A percentile compares a stretch with the other conserved stretches of the same genome.
Conservation (phyloP, 345 rosid species). For the Sisymbrium irio region DNA sequence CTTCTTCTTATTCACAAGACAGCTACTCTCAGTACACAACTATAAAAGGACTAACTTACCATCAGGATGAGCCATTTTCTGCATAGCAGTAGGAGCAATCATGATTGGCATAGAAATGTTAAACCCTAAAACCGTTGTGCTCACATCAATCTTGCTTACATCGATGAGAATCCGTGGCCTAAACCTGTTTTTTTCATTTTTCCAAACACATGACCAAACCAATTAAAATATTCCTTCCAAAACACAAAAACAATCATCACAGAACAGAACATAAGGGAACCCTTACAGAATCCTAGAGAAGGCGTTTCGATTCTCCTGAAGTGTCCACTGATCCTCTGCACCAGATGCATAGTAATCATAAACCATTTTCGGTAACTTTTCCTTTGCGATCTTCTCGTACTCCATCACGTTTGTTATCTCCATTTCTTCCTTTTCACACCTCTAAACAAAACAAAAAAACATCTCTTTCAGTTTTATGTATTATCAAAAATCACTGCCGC, state of each 20-base stretch:
- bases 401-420: slow-evolving; percentile 90
- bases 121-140: slow-evolving; percentile 75
- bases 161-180: slow-evolving; percentile 90
- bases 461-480: background rate
- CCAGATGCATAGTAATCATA: slow-evolving; percentile 94
- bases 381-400: slow-evolving; percentile 80
- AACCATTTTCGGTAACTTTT: slow-evolving; percentile 90
- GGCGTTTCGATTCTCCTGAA: slow-evolving; percentile 74
- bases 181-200: slow-evolving; percentile 45
- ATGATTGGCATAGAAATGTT: slow-evolving; percentile 93
- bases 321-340: slow-evolving; percentile 98
- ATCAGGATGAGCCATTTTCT: slow-evolving; percentile 97
- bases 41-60: slow-evolving; percentile 30
- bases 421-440: background rate
- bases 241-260: background rate
- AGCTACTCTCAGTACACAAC: background rate
- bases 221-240: background rate
- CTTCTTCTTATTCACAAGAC: background rate
- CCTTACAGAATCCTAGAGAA: slow-evolving; percentile 84
- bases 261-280: too few relatives aligned
- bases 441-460: too few relatives aligned
- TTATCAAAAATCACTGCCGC: background rate
- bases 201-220: background rate
- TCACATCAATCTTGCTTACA: slow-evolving; percentile 78
- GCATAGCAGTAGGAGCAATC: slow-evolving; percentile 98